Conservation (phyloP, 495 filamentous ascomycete species). For the Aspergillus cristatus region DNA sequence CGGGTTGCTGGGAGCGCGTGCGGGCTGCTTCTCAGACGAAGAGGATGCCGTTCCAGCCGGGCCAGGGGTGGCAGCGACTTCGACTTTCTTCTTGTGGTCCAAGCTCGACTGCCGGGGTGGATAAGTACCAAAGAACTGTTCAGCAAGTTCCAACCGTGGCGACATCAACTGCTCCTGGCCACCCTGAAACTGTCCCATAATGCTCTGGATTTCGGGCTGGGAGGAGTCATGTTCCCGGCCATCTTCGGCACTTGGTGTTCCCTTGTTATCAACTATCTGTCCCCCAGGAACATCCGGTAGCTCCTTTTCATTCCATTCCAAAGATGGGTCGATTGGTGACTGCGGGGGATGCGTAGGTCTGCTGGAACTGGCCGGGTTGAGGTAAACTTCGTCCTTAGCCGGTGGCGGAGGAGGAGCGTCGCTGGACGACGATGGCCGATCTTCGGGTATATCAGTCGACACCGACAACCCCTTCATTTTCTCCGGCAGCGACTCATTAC, state of each 20-base stretch:
- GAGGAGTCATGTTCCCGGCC: slow-evolving; percentile 54
- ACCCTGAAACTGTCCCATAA: slow-evolving; percentile 78
- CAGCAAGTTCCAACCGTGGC: slow-evolving; percentile 63
- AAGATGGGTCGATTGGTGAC: slow-evolving; percentile 34
- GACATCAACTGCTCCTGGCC: slow-evolving; percentile 74
- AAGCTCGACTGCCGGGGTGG: slow-evolving; percentile 80
- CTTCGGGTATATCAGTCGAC: slow-evolving; percentile 14
- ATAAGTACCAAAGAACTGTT: slow-evolving; percentile 58
- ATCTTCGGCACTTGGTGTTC: slow-evolving; percentile 31
- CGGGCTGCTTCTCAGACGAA: slow-evolving; percentile 13
- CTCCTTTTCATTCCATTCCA: slow-evolving; percentile 37
- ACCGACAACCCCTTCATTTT: slow-evolving; percentile 30
- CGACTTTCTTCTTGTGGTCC: slow-evolving; percentile 44
- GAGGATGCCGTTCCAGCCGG: slow-evolving; percentile 5
- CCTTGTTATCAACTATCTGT: slow-evolving; percentile 40
- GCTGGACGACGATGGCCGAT: slow-evolving; percentile 4
- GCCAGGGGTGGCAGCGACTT: background rate
- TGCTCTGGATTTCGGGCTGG: slow-evolving; percentile 83
- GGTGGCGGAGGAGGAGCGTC: slow-evolving; percentile 29
- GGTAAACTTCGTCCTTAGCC: slow-evolving; percentile 46
- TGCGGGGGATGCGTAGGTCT: slow-evolving; percentile 36
- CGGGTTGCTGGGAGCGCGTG: slow-evolving; percentile 4
- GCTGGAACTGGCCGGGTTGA: slow-evolving; percentile 56
- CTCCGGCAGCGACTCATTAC: slow-evolving; percentile 17
- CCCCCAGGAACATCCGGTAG: slow-evolving; percentile 50